Percentiles rank a stretch among this genome's conserved stretches.
Evolutionary conservation across 1,284 basidiomycete genomes (phyloP).

Genomic region (Ustilago cynodontis): DNA sequence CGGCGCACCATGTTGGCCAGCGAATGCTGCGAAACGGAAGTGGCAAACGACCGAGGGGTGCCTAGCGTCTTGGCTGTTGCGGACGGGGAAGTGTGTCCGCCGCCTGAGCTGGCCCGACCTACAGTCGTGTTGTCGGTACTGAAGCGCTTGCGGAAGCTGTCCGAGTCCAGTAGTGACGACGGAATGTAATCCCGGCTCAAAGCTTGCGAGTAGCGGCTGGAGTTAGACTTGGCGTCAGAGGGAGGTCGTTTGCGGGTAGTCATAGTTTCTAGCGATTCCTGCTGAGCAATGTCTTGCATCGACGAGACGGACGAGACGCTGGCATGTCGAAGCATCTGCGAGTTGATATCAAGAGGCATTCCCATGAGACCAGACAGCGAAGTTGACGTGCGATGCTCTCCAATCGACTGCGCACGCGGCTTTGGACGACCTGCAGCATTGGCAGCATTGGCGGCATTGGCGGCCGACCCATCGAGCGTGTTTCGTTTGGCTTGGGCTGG

Average conservation of each 20-base stretch:
- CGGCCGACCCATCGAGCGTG: conserved; percentile 12
- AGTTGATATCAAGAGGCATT: conserved; percentile 40
- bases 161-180: conserved; percentile 31
- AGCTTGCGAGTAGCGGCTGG: conserved; percentile 44
- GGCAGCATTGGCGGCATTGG: not conserved
- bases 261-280: conserved; percentile 13
- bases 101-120: conserved; percentile 49
- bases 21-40: conserved; percentile 44
- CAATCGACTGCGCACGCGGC: conserved; percentile 15
- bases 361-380: conserved; percentile 56
- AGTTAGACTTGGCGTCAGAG: conserved; percentile 44
- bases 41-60: conserved; percentile 55
- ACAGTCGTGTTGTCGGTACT: conserved; percentile 49
- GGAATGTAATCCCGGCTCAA: conserved; percentile 36
- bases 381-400: conserved; percentile 34
- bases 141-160: conserved; percentile 43
- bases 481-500: conserved; percentile 16
- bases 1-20: conserved; percentile 51
- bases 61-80: conserved; percentile 59
- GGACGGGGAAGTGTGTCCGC: conserved; percentile 59
- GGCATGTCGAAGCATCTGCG: conserved; percentile 40
- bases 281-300: conserved; percentile 12
- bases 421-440: conserved; percentile 12
- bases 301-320: conserved; percentile 42
- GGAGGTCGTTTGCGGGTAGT: conserved; percentile 28